Base-by-base conservation (phyloP, 768 basidiomycete species). In the Russula griseocarnosa region DNA sequence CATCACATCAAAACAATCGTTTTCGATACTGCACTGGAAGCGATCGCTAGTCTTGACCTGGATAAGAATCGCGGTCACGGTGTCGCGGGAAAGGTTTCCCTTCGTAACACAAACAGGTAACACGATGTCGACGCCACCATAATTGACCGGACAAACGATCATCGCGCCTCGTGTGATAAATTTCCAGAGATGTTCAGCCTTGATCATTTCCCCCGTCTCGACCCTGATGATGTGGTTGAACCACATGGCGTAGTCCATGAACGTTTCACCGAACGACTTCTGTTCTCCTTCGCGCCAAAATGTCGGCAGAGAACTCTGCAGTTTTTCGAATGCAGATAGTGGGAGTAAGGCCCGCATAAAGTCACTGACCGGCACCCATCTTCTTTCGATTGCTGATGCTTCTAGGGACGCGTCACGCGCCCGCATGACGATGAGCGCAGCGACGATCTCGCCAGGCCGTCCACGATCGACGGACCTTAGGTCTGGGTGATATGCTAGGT, bases 331-430 rank as follows among this genome's bases (percentile, higher is more conserved):
- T 3, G n/a, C 32, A 10, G 30, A 13, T 10, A 2, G 28, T 18
- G 57, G 57, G 1, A 58, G 57, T 4, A 58, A 18, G n/a, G 44
- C 57, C 32, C 24, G 3, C 57, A 58, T 58, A 7, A 58, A 58
- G 11, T 22, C n/a, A 0, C 30, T 8, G 18, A 34, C 11, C 46
- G 16, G 20, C 4, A 58, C 44, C 57, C 40, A 44, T 44, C 10
- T 42, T 3, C 3, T 14, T 16, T 16, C 6, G 38, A 40, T 18
- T 14, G 38, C 4, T 40, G 38, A 40, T 7, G 14, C 16, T 9
- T 30, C 20, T 5, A 2, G 9, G 3, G 24, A 26, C 14, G 20
- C 22, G 13, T 57, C 56, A 16, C n/a, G 14, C 5, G 44, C 56
- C n/a, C 24, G 44, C 56, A 57, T 32, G 42, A 57, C 24, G 11